phyloP scores from a whole-genome alignment of 1,139 yeast species.

The Yamadazyma triangularis region DNA sequence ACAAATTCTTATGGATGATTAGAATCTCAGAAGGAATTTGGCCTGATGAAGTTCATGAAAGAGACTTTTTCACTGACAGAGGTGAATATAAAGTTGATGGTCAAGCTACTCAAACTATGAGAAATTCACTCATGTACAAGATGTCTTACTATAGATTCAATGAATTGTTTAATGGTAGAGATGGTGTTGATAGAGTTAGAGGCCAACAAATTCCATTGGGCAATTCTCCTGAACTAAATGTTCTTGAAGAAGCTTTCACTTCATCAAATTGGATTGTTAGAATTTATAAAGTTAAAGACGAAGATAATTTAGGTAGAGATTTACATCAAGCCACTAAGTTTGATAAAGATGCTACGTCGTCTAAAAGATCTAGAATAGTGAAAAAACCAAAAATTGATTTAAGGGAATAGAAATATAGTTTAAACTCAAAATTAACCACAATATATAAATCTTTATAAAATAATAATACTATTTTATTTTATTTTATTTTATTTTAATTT shows the following conservation, averaged over 20 bases:
- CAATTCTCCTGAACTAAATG: conserved; percentile 59
- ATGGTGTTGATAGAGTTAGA: conserved; percentile 83
- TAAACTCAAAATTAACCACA: no score
- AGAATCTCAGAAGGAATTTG: conserved; percentile 98
- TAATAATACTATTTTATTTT: no score
- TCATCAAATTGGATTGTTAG: conserved; percentile 97
- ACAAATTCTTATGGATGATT: conserved; percentile 98
- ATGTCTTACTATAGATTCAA: conserved; percentile 87
- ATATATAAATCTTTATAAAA: no score
- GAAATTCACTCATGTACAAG: conserved; percentile 87
- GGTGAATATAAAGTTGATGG: conserved; percentile 90
- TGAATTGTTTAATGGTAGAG: conserved; percentile 65
- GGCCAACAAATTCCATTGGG: conserved; percentile 64
- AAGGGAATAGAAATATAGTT: no score
- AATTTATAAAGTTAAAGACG: conserved; percentile 86
- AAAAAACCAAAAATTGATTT: conserved; percentile 54
- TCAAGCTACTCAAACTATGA: conserved; percentile 80
- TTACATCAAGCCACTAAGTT: conserved; percentile 46
- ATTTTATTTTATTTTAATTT: no score
- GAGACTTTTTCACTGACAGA: conserved; percentile 73
- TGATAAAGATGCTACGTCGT: conserved; percentile 26
- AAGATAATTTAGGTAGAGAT: conserved; percentile 83
- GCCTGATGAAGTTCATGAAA: conserved; percentile 94
- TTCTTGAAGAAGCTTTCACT: conserved; percentile 91
- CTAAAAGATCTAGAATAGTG: conserved; percentile 42